phyloP scores from a whole-genome alignment of 257 asterid species.

The Salvia rosmarinus region DNA sequence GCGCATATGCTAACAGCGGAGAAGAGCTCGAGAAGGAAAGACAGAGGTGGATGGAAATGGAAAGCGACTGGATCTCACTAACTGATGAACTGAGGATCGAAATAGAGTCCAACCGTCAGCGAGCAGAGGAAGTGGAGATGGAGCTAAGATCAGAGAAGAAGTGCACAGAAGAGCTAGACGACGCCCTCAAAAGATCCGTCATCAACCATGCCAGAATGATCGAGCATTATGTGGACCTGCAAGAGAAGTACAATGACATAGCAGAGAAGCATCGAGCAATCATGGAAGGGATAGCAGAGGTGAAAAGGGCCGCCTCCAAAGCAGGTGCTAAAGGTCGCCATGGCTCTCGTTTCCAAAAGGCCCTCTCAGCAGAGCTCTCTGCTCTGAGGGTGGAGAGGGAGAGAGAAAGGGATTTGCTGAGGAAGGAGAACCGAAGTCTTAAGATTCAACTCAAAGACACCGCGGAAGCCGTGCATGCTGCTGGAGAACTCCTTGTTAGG shows the following conservation, averaged over 20 bases:
- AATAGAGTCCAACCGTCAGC: conserved; percentile 67
- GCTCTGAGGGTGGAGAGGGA: conserved; percentile 84
- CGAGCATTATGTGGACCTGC: conserved; percentile 87
- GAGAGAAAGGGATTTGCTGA: conserved; percentile 71
- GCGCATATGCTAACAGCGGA: conserved; percentile 39
- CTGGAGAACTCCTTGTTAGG: conserved; percentile 90
- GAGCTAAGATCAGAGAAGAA: conserved; percentile 78
- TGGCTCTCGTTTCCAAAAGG: conserved; percentile 81
- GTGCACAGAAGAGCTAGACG: conserved; percentile 83
- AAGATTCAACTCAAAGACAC: conserved; percentile 87
- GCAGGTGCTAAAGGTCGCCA: conserved; percentile 88
- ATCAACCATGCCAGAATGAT: conserved; percentile 82
- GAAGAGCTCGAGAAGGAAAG: conserved; percentile 91
- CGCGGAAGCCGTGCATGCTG: conserved; percentile 98
- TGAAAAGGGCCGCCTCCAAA: conserved; percentile 85
- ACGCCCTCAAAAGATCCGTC: conserved; percentile 78
- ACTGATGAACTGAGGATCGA: conserved; percentile 93
- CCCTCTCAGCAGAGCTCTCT: conserved; percentile 91
- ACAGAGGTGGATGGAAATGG: conserved; percentile 92
- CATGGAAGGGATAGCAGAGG: conserved; percentile 80
- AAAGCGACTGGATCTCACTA: conserved; percentile 93
- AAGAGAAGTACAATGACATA: conserved; percentile 82
- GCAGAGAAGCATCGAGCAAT: conserved; percentile 66
- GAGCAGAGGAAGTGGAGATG: conserved; percentile 75
- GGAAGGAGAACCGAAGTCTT: conserved; percentile 73